Percentiles rank a stretch among this genome's conserved stretches.
Conservation (phyloP, 768 basidiomycete genomes). For the Paxillus rubicundulus region DNA sequence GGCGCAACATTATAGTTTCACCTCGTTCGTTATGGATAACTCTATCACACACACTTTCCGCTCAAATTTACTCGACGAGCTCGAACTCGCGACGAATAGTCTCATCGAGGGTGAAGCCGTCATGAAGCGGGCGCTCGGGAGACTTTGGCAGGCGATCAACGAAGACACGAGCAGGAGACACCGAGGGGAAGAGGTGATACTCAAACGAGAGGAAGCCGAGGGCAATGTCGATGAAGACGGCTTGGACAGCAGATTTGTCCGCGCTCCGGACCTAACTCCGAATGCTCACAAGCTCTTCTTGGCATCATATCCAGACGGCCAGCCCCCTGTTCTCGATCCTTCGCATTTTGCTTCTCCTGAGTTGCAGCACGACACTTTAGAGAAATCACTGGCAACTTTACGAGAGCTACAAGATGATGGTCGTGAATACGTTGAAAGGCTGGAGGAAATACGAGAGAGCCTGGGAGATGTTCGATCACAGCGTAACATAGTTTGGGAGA, state of each 20-base stretch:
- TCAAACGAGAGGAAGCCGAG: constrained; percentile 69
- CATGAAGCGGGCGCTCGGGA: constrained; percentile 70
- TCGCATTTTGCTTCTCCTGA: constrained; percentile 65
- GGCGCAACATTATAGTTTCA: constrained; percentile 68
- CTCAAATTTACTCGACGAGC: constrained; percentile 70
- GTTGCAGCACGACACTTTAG: constrained; percentile 65
- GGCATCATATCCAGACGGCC: constrained; percentile 46
- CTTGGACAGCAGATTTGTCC: constrained; percentile 45
- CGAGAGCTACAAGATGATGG: constrained; percentile 85
- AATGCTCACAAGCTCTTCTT: constrained; percentile 68
- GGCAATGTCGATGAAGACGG: constrained; percentile 44
- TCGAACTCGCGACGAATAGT: constrained; percentile 78
- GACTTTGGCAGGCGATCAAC: constrained; percentile 78
- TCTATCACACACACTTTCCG: constrained; percentile 83
- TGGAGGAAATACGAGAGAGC: constrained; percentile 81
- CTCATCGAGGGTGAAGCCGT: constrained; percentile 81
- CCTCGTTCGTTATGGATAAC: constrained; percentile 85
- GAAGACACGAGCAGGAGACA: constrained; percentile 54
- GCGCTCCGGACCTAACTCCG: constrained; percentile 66
- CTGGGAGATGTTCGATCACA: constrained; percentile 73
- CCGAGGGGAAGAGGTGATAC: constrained; percentile 44
- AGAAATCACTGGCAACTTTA: constrained; percentile 70
- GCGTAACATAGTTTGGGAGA: constrained; percentile 71
- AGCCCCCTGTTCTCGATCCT: constrained; percentile 48
- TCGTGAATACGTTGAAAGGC: constrained; percentile 79